These are phyloP conservation scores for Lophiostoma macrostomum DNA, from an alignment of 495 filamentous ascomycete genomes.

Conservation along the genomic window DNA sequence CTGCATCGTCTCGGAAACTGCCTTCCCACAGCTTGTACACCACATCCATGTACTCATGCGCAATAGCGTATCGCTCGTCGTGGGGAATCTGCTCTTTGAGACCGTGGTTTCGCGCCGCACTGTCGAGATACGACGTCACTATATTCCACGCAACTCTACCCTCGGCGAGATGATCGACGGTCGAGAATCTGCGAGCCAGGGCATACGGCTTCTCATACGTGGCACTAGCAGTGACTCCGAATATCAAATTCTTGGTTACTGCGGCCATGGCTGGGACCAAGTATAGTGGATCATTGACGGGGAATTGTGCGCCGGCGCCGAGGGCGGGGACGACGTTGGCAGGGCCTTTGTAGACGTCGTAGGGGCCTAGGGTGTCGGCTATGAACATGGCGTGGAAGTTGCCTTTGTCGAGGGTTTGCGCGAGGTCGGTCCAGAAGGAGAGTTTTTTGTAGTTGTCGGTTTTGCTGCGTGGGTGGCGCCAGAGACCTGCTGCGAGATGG, in stretches of 20 bases:
- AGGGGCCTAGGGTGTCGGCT: constrained; percentile 51
- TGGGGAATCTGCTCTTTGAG: constrained; percentile 55
- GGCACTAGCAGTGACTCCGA: constrained; percentile 2
- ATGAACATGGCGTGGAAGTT: constrained; percentile 60
- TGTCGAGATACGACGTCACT: constrained; percentile 63
- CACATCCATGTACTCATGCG: constrained; percentile 64
- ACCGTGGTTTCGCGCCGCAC: constrained; percentile 59
- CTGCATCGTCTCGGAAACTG: constrained; percentile 64
- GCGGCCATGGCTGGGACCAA: constrained; percentile 37
- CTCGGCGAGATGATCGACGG: constrained; percentile 60
- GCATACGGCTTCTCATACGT: constrained; percentile 4
- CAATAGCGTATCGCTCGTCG: constrained; percentile 63
- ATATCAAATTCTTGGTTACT: constrained; percentile 6
- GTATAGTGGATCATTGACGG: constrained; percentile 48
- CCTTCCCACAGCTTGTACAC: constrained; percentile 68
- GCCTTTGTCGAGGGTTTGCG: constrained; percentile 52
- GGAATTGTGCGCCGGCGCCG: constrained; percentile 60
- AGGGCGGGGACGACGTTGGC: constrained; percentile 47
- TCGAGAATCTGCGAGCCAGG: constrained; percentile 41
- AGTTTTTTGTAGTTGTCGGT: constrained; percentile 49
- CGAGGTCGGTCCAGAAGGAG: constrained; percentile 54
- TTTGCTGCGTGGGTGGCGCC: constrained; percentile 54
- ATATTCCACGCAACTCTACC: constrained; percentile 64
- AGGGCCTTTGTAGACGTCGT: constrained; percentile 61
- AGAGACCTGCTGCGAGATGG: constrained; percentile 60